Conservation (phyloP, 2,329 filamentous ascomycete species). For the Trichoderma breve region DNA sequence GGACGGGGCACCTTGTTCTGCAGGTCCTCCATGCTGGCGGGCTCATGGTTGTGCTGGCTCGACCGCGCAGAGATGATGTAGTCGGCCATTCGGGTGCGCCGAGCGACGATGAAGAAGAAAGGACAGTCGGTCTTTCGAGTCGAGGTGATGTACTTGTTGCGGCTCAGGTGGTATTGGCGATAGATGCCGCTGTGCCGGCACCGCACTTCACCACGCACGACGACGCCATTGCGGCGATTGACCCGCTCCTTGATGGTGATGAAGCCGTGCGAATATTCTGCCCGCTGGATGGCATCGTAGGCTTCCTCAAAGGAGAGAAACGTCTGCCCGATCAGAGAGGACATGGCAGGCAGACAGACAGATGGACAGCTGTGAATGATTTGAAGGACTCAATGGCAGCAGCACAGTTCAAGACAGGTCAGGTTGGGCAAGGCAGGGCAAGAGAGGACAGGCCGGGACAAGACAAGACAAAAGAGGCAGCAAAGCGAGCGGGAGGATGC, state of each 20-base stretch:
- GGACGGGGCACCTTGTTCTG: conserved; percentile 16
- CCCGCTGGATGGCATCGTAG: conserved; percentile 17
- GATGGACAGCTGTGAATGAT: neutral
- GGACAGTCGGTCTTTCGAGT: conserved; percentile 15
- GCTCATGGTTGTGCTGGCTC: conserved; percentile 17
- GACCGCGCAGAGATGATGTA: conserved; percentile 17
- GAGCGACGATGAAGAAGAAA: conserved; percentile 17
- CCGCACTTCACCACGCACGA: conserved; percentile 13
- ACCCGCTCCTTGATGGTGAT: conserved; percentile 18
- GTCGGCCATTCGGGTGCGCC: conserved; percentile 17
- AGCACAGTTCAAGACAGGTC: neutral
- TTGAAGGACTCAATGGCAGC: neutral
- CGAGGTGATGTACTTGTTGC: conserved; percentile 18
- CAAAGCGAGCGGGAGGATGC: neutral
- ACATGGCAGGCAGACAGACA: neutral
- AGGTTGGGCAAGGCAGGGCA: neutral
- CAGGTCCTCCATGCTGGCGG: conserved; percentile 12
- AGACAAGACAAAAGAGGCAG: neutral
- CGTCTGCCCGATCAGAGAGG: conserved; percentile 15
- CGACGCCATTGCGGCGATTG: conserved; percentile 16
- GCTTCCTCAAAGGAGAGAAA: conserved; percentile 16
- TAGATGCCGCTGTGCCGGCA: conserved; percentile 17
- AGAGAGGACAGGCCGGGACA: neutral
- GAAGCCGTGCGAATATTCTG: conserved; percentile 13
- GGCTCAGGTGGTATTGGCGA: conserved; percentile 16